These are phyloP conservation scores for Nannochloropsis oceanica DNA, from an alignment of 108 stramenopile genomes.

Conservation along the genomic window DNA sequence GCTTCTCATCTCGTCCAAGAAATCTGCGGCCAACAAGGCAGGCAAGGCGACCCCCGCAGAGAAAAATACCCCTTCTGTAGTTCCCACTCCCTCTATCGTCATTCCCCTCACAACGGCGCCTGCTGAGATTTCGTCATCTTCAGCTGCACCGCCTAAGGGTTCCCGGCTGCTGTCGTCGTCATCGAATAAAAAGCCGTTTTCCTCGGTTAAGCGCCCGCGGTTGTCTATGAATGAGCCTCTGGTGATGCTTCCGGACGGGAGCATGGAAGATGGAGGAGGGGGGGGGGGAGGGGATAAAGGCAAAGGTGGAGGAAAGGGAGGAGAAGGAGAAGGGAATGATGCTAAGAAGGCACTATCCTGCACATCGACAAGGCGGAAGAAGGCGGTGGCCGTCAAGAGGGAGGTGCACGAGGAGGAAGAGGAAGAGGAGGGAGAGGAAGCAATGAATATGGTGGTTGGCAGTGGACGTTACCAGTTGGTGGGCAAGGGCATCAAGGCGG, in stretches of 20 bases:
- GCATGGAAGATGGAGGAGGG: neutral
- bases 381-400: neutral
- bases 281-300: neutral
- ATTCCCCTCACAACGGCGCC: neutral
- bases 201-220: neutral
- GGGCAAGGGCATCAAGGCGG: neutral
- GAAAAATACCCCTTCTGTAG: neutral
- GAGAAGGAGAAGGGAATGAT: no score
- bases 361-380: neutral
- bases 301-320: no score
- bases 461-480: neutral
- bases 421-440: neutral
- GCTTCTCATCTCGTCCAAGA: neutral
- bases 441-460: neutral
- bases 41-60: neutral
- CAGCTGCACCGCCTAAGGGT: neutral
- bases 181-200: neutral
- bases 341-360: no score
- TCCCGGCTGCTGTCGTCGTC: neutral
- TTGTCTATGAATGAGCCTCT: neutral
- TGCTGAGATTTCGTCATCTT: neutral
- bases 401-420: neutral
- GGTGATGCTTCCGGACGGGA: neutral
- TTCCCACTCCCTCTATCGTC: neutral
- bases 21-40: neutral